Evolutionary conservation across 257 asterid genomes (phyloP), one percentile per base, ranked within the genome.

Genomic region (Solanum lignicaule): DNA sequence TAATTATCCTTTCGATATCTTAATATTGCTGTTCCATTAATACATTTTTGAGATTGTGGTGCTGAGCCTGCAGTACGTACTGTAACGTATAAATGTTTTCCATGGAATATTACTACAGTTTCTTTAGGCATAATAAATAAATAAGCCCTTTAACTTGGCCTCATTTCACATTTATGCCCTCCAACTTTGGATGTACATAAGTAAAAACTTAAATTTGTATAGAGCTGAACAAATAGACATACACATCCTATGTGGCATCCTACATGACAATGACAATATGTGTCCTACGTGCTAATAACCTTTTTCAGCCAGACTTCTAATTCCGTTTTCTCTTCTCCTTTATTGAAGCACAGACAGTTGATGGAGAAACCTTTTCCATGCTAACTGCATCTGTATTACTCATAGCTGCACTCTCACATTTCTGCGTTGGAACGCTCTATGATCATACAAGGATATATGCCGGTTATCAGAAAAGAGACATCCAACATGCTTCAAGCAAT

Each of bases 331-430:
- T 72, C 32, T 71, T 32, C 43, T 27, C 84, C 86, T 78, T 4
- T 35, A 65, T 48, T 25, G 87, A 73, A 20, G 52, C 21, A n/a
- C 94, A 95, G 96, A 94, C 99, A 58, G 86, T 91, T 68, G 98
- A 96, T 68, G 91, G 92, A n/a, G 98, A 94, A 85, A 93, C 98
- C 8, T 95, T 95, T 87, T 91, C 98, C 11, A 88, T 73, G 90
- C 86, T 87, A 79, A 87, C 87, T 38, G n/a, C 73, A n/a, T 86
- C 92, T 7, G 81, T 90, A 35, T 29, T 89, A 58, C 9, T 91
- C 29, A 87, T 87, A 32, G 90, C 92, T 18, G 86, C 89, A 48
- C 62, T 36, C 79, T 84, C 89, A 14, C 88, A 86, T 69, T 35
- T 86, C 13, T 81, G 85, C 31, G 93, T 86, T 62, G 88, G 86